These are phyloP conservation scores for Phytophthora hibernalis DNA, from an alignment of 352 stramenopile species.

Conservation along the genomic window DNA sequence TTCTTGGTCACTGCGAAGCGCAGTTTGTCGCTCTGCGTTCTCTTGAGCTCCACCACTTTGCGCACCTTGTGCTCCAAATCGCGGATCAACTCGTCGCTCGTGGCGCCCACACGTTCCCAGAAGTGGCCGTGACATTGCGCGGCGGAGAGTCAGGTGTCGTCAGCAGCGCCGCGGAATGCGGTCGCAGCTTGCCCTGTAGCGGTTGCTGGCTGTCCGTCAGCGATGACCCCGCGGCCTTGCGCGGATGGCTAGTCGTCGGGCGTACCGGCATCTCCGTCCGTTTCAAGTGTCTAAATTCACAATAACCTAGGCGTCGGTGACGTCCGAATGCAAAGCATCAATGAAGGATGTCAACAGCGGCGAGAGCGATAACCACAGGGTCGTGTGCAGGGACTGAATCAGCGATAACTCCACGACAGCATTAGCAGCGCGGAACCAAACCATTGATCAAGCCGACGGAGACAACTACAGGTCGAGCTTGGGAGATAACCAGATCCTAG, in stretches of 20 bases:
- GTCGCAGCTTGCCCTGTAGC: conserved; percentile 42
- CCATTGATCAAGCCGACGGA: too few species aligned
- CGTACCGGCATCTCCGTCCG: conserved; percentile 26
- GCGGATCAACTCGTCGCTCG: conserved; percentile 80
- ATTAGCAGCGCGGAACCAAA: too few species aligned
- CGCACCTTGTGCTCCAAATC: conserved; percentile 80
- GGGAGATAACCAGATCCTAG: too few species aligned
- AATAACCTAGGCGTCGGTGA: too few species aligned
- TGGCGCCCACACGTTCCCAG: conserved; percentile 55
- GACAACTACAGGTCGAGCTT: too few species aligned
- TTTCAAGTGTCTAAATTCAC: conserved; percentile 17
- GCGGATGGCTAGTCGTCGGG: conserved; percentile 24
- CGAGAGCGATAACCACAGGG: too few species aligned
- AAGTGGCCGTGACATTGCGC: neutral
- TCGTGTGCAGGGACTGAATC: too few species aligned
- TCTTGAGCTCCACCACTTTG: conserved; percentile 84
- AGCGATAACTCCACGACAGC: too few species aligned
- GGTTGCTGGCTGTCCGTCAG: conserved; percentile 21
- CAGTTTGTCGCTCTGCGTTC: conserved; percentile 77
- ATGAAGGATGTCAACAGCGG: too few species aligned
- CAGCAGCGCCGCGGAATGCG: conserved; percentile 50
- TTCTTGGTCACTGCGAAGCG: conserved; percentile 72
- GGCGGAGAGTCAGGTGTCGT: conserved; percentile 14
- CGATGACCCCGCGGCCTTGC: conserved; percentile 10
- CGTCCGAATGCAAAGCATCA: too few species aligned